Evolutionary conservation across 2,329 filamentous ascomycete genomes (phyloP), one percentile per base, ranked within the genome.

Genomic region (Ceratocystis lukuohia): DNA sequence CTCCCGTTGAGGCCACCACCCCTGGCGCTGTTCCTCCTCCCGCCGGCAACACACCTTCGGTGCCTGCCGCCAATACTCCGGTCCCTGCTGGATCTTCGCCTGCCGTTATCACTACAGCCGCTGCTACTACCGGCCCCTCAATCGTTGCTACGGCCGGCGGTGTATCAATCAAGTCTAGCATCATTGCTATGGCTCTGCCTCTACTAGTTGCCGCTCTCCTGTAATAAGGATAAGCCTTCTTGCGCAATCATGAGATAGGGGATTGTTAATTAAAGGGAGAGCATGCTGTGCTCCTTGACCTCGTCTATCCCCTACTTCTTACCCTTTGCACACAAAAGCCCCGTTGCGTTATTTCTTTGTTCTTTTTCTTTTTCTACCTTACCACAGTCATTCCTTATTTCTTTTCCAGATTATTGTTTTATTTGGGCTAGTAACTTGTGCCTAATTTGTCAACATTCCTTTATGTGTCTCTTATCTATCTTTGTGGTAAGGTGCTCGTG

Each of bases 81-180:
- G 46, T 48, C 3, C 17, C 50, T 56, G 25, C 50, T 28, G 56
- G 68, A 66, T 62, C 66, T 65, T 61, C 64, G 25, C 17, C 66
- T 20, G 65, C 61, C n/a, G 66, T 73, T 78, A 78, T 75, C 72
- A 74, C 72, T 78, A 77, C 69, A 4, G 10, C 37, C 73, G 78
- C 70, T 73, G 46, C 56, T 20, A 20, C 66, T n/a, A 50, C 33
- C n/a, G 25, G 62, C 25, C 37, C 65, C 20, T 30, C 33, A 17
- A 41, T 17, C 22, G 59, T 67, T 41, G 48, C 56, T 37, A 68
- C 66, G 12, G 59, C 66, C 20, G 59, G 33, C 37, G 66, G 56
- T 57, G 48, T 33, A n/a, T 15, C 25, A 12, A 8, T 59, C 63
- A 44, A 62, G 53, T 33, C 57, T 8, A 46, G 63, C 64, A 12